Evolutionary conservation across 164 flowering plant genomes (phyloP).

Genomic region (Aristolochia fimbriata): DNA sequence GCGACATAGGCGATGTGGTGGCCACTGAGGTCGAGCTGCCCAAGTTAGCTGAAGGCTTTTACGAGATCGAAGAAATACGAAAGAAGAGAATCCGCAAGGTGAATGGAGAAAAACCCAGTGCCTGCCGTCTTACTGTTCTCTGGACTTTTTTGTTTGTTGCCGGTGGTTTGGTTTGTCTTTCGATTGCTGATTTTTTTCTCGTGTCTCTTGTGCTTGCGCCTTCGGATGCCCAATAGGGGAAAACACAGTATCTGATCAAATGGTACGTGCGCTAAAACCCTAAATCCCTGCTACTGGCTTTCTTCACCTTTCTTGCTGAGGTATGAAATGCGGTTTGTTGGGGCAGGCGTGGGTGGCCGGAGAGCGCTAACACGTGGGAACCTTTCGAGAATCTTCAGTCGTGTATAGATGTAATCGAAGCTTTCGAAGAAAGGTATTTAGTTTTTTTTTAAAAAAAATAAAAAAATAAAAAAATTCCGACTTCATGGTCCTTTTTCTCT

Average conservation of each 20-base stretch:
- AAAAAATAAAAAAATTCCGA: no score
- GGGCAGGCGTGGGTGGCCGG: conserved; percentile 98
- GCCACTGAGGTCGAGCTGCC: conserved; percentile 25
- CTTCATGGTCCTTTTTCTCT: no score
- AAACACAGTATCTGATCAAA: conserved; percentile 72
- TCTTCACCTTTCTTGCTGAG: not conserved
- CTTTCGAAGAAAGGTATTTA: conserved; percentile 75
- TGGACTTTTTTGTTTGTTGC: not conserved
- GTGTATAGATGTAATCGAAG: conserved; percentile 70
- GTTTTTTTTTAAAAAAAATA: no score
- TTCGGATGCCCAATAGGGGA: conserved; percentile 33
- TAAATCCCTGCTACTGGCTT: not conserved
- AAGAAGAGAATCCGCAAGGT: conserved; percentile 78
- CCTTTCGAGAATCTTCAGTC: conserved; percentile 71
- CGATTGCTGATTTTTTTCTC: not conserved
- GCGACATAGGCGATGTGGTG: conserved; percentile 14
- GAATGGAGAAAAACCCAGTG: not conserved
- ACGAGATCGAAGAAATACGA: conserved; percentile 79
- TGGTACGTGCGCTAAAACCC: conserved; percentile 32
- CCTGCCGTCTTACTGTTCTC: not conserved
- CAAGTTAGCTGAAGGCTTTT: conserved; percentile 83
- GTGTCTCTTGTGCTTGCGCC: not conserved
- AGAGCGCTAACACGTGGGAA: conserved; percentile 95
- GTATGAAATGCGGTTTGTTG: not conserved
- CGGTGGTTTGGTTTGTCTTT: not conserved